Evolutionary conservation across 768 basidiomycete species (phyloP), one percentile per base, ranked within the genome.

Genomic region (Agaricus subrufescens): DNA sequence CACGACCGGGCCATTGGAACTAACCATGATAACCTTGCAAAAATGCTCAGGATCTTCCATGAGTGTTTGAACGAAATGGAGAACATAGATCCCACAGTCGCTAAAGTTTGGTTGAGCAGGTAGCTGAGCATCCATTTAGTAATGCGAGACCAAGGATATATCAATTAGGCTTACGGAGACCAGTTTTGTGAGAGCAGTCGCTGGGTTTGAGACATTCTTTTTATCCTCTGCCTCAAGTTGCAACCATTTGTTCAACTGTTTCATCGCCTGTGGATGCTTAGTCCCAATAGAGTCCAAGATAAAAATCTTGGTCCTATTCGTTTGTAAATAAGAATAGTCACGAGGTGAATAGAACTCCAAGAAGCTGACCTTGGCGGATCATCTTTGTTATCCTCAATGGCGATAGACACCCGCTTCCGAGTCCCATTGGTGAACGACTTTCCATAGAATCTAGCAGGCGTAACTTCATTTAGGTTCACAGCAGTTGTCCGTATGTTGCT

Each of bases 81-180:
- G 74, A 11, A 98, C 77, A 68, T 91, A 99, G 29, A 97, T 67
- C 5, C 97, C 97, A 62, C 97, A 99, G 67, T 98, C 95, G 64
- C 86, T 91, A 60, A 76, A 91, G 66, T 98, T 98, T 14, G 84
- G 83, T 66, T 99, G 97, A 25, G 75, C 73, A 3, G 96, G 96
- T 3, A 94, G 91, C 92, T 96, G 61, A 29, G 46, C 14, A n/a
- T 31, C 2, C 40, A 46, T n/a, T 46, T 26, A 39, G 12, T 45
- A 37, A 57, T 15, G 30, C 30, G 34, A 42, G 5, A 47, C 25
- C n/a, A 34, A 38, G 46, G 26, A 5, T 27, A 31, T 26, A n/a
- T 4, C 38, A 12, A 49, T 19, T 3, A 27, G 26, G 69, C 75
- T 39, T 62, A 87, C 90, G 50, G 73, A 69, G 25, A 80, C 86